Evolutionary conservation across 441 rosid genomes (phyloP).

Genomic region (Hypseocharis bilobata): DNA sequence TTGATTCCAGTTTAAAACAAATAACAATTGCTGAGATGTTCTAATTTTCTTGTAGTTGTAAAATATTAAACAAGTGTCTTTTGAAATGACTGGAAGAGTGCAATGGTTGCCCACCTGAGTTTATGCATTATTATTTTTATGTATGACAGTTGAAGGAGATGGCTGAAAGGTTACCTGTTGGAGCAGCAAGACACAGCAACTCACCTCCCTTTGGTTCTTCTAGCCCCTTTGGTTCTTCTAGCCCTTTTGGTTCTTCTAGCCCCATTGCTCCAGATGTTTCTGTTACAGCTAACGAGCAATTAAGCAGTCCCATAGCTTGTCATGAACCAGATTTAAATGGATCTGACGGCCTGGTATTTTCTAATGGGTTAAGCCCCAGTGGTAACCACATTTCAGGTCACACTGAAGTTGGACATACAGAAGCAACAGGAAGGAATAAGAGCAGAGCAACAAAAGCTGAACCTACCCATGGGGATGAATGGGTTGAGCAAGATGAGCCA

Average conservation of each 20-base stretch:
- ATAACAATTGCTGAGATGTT: neutral
- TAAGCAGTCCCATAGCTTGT: constrained; percentile 32
- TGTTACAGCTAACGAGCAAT: constrained; percentile 35
- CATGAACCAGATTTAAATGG: constrained; percentile 48
- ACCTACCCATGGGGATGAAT: constrained; percentile 48
- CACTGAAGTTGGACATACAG: constrained; percentile 38
- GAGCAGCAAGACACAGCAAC: constrained; percentile 44
- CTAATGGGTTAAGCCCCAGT: constrained; percentile 42
- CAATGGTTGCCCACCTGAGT: constrained; percentile 12
- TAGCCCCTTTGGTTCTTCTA: constrained; percentile 47
- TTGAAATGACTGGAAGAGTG: no score
- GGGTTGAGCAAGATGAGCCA: constrained; percentile 96
- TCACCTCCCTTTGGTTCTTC: constrained; percentile 48
- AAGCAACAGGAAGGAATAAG: constrained; percentile 47
- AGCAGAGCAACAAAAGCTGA: constrained; percentile 49
- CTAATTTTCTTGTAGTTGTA: neutral
- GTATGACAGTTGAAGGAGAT: constrained; percentile 58
- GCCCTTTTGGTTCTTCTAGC: constrained; percentile 45
- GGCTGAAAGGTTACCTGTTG: constrained; percentile 83
- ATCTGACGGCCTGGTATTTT: constrained; percentile 33
- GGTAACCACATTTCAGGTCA: constrained; percentile 32
- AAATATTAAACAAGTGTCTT: no score
- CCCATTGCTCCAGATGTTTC: constrained; percentile 43
- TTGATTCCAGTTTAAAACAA: no score
- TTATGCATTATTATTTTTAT: neutral